Base-by-base conservation (phyloP, 495 filamentous ascomycete genomes). In the Eremomyces bilateralis region DNA sequence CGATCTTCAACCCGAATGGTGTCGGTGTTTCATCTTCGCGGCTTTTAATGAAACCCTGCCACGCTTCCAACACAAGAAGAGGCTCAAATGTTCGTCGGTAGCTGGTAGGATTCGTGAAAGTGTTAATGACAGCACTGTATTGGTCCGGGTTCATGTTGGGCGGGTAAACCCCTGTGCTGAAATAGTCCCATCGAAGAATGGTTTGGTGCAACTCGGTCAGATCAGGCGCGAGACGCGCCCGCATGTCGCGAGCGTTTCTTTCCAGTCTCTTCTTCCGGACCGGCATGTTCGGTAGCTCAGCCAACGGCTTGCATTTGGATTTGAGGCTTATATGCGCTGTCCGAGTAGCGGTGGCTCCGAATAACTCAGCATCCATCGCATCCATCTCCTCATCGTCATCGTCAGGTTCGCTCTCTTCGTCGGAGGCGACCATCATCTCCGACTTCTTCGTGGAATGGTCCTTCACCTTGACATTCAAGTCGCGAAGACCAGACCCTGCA, bases 81-180 rank as follows among this genome's bases (percentile, higher is more conserved):
- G 88, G 90, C 37, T 83, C 71, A 59, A 95, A 97, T 0, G 80
- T 85, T 33, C 66, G 62, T 54, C 91, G 80, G 48, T 95, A 97
- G 35, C 78, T 71, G 32, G 54, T 50, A 13, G 80, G 76, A 36
- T 76, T 71, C 22, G 58, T 54, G 55, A 91, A 97, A 0, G 67
- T 63, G 44, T 77, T 74, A 21, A 74, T 67, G 5, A 97, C 83
- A 21, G 64, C 54, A 31, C 58, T 68, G 46, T 84, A 93, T 22
- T 72, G 67, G 19, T 70, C 70, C 16, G 64, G 65, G 35, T 67
- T 69, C 4, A 65, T 60, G 24, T 61, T 64, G 1, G 88, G 81
- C 6, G 88, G 88, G 37, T 79, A 74, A 43, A 82, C 78, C 21
- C 80, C 80, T 20, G 64, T 59, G 41, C 90, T 77, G 48, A 90